Conservation (phyloP, 169 alveolate species). For the Cryptosporidium felis region DNA sequence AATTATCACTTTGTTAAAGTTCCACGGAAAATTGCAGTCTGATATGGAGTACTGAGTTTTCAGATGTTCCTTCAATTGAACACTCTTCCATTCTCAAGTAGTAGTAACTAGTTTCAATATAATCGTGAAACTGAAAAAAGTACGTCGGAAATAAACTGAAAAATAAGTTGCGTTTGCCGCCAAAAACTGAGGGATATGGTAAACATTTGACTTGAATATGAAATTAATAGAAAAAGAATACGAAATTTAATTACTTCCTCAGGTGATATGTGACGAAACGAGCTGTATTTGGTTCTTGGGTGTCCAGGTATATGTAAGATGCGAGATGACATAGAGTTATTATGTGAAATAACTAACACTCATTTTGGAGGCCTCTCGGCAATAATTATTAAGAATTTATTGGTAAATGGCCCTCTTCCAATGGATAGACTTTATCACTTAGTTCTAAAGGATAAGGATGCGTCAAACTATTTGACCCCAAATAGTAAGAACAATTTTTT, state of each 20-base stretch:
- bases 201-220: too few relatives aligned
- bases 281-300: too few relatives aligned
- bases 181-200: too few relatives aligned
- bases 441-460: neutral
- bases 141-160: too few relatives aligned
- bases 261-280: neutral
- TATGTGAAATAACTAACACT: constrained; percentile 21
- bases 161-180: too few relatives aligned
- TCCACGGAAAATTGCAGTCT: neutral
- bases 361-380: constrained; percentile 57
- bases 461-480: neutral
- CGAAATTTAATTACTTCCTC: neutral
- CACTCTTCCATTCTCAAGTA: constrained; percentile 2
- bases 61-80: neutral
- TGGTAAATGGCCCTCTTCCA: constrained; percentile 33
- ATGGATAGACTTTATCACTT: constrained; percentile 29
- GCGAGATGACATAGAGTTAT: constrained; percentile 59
- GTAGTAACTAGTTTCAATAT: neutral
- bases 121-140: neutral
- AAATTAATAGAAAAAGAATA: neutral
- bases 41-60: neutral
- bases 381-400: constrained; percentile 5
- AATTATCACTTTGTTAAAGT: neutral
- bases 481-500: constrained; percentile 14
- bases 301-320: too few relatives aligned